Evolutionary conservation across 2,329 filamentous ascomycete species (phyloP).

Genomic region (Elsinoe australis): DNA sequence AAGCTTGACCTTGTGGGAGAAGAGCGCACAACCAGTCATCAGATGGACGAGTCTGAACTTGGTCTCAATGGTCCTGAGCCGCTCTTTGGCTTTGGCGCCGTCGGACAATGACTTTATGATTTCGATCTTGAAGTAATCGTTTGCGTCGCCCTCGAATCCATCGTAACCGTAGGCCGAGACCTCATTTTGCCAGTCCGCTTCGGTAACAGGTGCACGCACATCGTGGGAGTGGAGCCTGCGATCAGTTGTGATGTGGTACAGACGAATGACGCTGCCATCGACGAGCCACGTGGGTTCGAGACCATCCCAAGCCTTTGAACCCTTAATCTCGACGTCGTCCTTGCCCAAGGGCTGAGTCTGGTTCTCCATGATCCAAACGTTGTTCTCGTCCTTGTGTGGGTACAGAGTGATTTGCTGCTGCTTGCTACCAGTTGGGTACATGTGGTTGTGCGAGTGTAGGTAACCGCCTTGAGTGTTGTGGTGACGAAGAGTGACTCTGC

Average conservation of each 20-base stretch:
- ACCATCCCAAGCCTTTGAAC: slow-evolving; percentile 76
- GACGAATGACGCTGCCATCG: slow-evolving; percentile 70
- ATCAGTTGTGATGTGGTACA: slow-evolving; percentile 77
- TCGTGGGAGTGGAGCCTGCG: slow-evolving; percentile 94
- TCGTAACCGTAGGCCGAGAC: slow-evolving; percentile 90
- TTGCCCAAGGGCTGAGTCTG: slow-evolving; percentile 75
- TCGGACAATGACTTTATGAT: slow-evolving; percentile 87
- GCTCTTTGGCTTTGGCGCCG: slow-evolving; percentile 68
- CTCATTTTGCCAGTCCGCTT: slow-evolving; percentile 56
- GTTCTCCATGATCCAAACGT: slow-evolving; percentile 89
- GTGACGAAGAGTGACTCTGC: slow-evolving; percentile 77
- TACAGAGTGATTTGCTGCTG: slow-evolving; percentile 98
- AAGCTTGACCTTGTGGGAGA: slow-evolving; percentile 98
- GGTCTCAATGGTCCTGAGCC: slow-evolving; percentile 85
- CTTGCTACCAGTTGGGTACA: slow-evolving; percentile 96
- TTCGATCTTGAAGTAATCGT: slow-evolving; percentile 90
- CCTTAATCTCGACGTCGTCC: slow-evolving; percentile 64
- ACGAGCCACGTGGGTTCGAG: slow-evolving; percentile 62
- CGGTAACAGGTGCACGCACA: slow-evolving; percentile 74
- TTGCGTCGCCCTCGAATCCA: slow-evolving; percentile 92
- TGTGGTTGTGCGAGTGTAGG: slow-evolving; percentile 89
- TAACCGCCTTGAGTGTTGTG: slow-evolving; percentile 97
- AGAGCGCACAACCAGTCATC: slow-evolving; percentile 93
- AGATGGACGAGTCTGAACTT: slow-evolving; percentile 93
- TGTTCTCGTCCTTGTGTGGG: slow-evolving; percentile 98